Base-by-base conservation (phyloP, 169 alveolate species). In the Babesia sp. region DNA sequence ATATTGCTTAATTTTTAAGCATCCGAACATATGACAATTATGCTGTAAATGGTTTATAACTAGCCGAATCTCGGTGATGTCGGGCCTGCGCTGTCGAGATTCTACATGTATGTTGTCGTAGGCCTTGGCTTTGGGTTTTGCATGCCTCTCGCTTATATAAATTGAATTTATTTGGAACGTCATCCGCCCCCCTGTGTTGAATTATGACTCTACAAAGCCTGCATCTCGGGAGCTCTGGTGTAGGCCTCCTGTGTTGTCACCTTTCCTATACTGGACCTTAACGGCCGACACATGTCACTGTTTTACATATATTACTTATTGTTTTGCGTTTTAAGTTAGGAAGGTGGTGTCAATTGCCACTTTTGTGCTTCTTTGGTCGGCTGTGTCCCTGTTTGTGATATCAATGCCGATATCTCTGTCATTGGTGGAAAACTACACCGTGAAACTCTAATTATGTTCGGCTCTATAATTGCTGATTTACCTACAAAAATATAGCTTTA, bases 51-150 rank as follows among this genome's bases (percentile, higher is more conserved):
- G 9, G 33, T 14, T 48, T 20, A 18, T 48, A 18, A 20, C 56
- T 48, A 48, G 48, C 50, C 50, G 36, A 33, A 22, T 31, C 36
- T n/a, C 31, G 5, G 31, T 29, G 67, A 57, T 57, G 67, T 57
- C 67, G 67, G 67, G 67, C 36, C 18, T 45, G 20, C n/a, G 50
- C 29, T 57, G 33, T 33, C 44, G 67, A 22, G 67, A 57, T 57
- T 57, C 67, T 57, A 57, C 67, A 57, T 57, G 67, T 57, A 57
- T 33, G 50, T 7, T 24, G 50, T 18, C 45, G 36, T 22, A 28
- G 45, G 26, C 22, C 61, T 16, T 2, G 45, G 1, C 36, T 1
- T 8, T 2, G n/a, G n/a, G 3, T 22, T 7, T 34, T 57, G 67
- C 67, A 57, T 57, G 67, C 20, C 28, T 39, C 46, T 39, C 46